Percentiles rank a stretch among this genome's conserved stretches.
phyloP scores from a whole-genome alignment of 441 rosid species.

The Gossypium armourianum region DNA sequence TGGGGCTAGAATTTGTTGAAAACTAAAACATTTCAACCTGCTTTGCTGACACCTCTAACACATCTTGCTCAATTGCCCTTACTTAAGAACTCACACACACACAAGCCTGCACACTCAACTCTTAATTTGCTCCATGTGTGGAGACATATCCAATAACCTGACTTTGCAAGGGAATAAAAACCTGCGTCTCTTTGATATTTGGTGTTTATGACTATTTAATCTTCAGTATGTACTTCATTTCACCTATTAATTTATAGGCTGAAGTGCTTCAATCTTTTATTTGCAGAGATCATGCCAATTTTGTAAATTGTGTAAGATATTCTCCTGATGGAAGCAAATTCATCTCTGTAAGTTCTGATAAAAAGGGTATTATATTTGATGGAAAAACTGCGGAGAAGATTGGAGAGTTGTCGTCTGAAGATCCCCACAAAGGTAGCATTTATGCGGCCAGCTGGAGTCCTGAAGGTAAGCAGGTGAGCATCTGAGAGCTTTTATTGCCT shows the following conservation, averaged over 20 bases:
- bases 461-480: constrained; percentile 64
- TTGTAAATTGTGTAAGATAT: constrained; percentile 81
- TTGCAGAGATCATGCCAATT: constrained; percentile 76
- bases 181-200: not conserved
- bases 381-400: constrained; percentile 72
- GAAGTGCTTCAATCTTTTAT: constrained; percentile 12
- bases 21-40: not conserved
- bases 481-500: not conserved
- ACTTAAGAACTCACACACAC: not conserved
- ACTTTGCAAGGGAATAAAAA: not conserved
- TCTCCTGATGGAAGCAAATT: constrained; percentile 87
- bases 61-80: not conserved
- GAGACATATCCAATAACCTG: not conserved
- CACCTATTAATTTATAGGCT: constrained; percentile 9
- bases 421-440: constrained; percentile 80
- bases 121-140: not conserved
- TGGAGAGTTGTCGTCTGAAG: constrained; percentile 63
- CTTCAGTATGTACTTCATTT: not conserved
- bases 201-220: not conserved
- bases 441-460: constrained; percentile 93
- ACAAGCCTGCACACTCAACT: not conserved
- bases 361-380: constrained; percentile 71
- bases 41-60: not conserved
- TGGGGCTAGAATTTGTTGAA: not conserved
- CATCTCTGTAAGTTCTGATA: constrained; percentile 84